These are phyloP conservation scores for Nicotiana undulata DNA, from an alignment of 257 asterid genomes.

Conservation along the genomic window DNA sequence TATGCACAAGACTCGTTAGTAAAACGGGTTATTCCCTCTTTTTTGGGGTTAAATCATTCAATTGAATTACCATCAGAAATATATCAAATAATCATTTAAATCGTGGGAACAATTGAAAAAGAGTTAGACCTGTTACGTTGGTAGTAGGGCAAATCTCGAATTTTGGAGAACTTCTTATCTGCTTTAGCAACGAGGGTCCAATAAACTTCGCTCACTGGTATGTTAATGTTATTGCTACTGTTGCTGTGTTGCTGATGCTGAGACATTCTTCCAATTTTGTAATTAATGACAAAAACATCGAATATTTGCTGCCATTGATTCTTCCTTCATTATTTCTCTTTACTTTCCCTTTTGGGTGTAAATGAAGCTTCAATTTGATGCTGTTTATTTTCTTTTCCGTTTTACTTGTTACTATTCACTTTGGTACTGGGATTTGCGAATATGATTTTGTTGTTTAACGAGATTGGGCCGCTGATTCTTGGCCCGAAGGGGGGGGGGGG, in stretches of 20 bases:
- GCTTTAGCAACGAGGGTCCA: constrained; percentile 95
- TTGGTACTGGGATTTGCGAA: too few species aligned
- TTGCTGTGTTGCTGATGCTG: constrained; percentile 36
- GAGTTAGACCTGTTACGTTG: constrained; percentile 61
- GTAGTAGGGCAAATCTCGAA: constrained; percentile 88
- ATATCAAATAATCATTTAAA: neutral
- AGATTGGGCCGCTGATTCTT: too few species aligned
- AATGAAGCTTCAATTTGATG: neutral
- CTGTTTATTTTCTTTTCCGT: too few species aligned
- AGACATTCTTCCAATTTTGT: constrained; percentile 32
- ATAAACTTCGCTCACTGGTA: constrained; percentile 84
- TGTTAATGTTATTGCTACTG: constrained; percentile 7
- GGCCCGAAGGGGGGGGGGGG: too few species aligned
- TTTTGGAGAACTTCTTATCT: constrained; percentile 93
- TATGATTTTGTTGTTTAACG: too few species aligned
- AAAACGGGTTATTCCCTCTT: neutral
- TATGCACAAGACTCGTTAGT: neutral
- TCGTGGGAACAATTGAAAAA: neutral
- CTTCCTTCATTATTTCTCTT: neutral
- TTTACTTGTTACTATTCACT: neutral
- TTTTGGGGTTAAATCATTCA: neutral
- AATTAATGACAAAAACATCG: neutral
- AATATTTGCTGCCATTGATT: neutral
- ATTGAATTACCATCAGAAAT: neutral
- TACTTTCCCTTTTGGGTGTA: neutral